Conservation (phyloP, 352 stramenopile genomes). For the Thalassiosira delicatula region DNA sequence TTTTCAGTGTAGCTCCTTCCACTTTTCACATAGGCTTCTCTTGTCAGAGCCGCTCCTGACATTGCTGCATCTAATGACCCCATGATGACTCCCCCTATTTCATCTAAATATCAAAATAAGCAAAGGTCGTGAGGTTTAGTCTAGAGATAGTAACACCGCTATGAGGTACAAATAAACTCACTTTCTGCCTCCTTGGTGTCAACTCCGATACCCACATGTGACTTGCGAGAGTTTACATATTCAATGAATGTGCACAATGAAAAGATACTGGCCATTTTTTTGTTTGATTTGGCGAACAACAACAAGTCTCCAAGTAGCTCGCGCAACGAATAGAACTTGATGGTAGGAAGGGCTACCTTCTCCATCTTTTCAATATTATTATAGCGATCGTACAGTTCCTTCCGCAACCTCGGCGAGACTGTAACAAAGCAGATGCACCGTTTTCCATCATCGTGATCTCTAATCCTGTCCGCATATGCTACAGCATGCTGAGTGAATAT, state of each 20-base stretch:
- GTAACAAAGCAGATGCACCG: conserved; percentile 57
- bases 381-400: conserved; percentile 52
- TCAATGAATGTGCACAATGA: conserved; percentile 43
- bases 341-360: conserved; percentile 34
- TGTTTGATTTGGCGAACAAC: neutral
- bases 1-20: conserved; percentile 50
- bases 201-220: conserved; percentile 24
- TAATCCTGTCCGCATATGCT: conserved; percentile 35
- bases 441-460: conserved; percentile 8
- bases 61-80: conserved; percentile 51
- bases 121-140: neutral
- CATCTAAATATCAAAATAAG: conserved; percentile 39
- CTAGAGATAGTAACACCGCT: neutral
- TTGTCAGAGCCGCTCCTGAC: conserved; percentile 17
- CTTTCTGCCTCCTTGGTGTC: conserved; percentile 50
- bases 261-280: neutral
- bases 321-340: conserved; percentile 53
- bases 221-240: conserved; percentile 35
- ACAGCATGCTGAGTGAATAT: conserved; percentile 42
- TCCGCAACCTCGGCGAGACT: conserved; percentile 51
- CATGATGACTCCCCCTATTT: conserved; percentile 65
- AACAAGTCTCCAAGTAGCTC: conserved; percentile 46
- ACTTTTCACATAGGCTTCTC: conserved; percentile 42
- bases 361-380: conserved; percentile 40
- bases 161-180: conserved; percentile 3